Percentiles rank a stretch among this genome's conserved stretches.
These are phyloP conservation scores for Penicillium sp. DNA, from an alignment of 2,329 filamentous ascomycete species.

Conservation along the genomic window DNA sequence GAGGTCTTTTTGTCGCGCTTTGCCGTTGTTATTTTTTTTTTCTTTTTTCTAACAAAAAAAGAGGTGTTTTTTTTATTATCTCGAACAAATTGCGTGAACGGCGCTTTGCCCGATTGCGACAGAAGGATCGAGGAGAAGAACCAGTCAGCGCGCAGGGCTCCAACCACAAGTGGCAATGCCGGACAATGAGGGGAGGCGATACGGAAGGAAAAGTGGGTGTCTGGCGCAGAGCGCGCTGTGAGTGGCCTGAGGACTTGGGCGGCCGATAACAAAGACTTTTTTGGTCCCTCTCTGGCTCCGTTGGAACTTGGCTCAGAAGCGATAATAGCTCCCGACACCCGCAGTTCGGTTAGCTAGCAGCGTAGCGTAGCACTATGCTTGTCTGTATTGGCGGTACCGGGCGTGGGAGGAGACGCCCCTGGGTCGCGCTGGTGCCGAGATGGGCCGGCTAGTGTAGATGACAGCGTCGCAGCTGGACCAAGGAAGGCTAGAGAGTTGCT, in stretches of 20 bases:
- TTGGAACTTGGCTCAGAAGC: neutral
- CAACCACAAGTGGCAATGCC: constrained; percentile 8
- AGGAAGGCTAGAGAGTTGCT: constrained; percentile 14
- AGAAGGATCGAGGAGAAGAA: constrained; percentile 3
- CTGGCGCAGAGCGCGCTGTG: neutral
- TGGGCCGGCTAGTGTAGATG: constrained; percentile 9
- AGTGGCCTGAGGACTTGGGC: neutral
- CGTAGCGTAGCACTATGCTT: neutral
- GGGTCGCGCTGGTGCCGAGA: constrained; percentile 1
- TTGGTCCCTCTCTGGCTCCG: neutral
- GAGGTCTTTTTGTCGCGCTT: neutral
- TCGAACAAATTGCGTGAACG: neutral
- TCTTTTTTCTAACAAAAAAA: constrained; percentile 4
- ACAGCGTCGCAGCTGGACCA: constrained; percentile 15
- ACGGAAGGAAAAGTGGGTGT: constrained; percentile 7
- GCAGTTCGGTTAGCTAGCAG: neutral
- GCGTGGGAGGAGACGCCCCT: neutral
- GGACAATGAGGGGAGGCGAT: neutral
- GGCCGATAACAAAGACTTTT: constrained; percentile 6
- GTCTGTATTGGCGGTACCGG: too few species aligned
- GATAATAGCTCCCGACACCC: constrained; percentile 1
- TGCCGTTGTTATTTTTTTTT: neutral
- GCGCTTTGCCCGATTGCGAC: constrained; percentile 4
- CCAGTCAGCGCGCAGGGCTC: constrained; percentile 1
- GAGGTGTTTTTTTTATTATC: constrained; percentile 4